phyloP scores from a whole-genome alignment of 1,284 basidiomycete species.

The Papiliotrema terrestris region DNA sequence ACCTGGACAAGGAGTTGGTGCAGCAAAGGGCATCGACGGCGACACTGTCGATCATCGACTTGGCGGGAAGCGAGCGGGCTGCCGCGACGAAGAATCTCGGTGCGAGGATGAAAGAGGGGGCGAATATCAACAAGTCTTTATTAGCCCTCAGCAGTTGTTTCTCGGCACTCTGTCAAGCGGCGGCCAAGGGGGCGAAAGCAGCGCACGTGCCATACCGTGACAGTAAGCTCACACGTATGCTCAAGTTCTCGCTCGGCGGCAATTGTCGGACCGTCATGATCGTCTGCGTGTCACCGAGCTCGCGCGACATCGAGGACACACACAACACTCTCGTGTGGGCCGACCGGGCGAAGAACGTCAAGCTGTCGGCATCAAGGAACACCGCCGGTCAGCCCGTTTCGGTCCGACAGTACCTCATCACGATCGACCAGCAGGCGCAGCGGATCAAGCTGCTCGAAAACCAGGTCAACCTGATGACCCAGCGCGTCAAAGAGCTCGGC shows the following conservation, averaged over 20 bases:
- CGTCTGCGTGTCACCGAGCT: constrained; percentile 91
- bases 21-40: constrained; percentile 68
- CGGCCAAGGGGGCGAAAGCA: constrained; percentile 62
- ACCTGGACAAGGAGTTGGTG: constrained; percentile 32
- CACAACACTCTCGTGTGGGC: constrained; percentile 95
- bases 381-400: constrained; percentile 89
- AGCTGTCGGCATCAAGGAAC: constrained; percentile 85
- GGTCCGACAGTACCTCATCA: constrained; percentile 88
- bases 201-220: constrained; percentile 93
- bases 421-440: constrained; percentile 64
- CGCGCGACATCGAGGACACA: constrained; percentile 92
- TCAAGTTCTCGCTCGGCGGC: constrained; percentile 93
- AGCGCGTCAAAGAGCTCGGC: constrained; percentile 44
- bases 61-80: constrained; percentile 92
- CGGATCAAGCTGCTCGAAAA: constrained; percentile 61
- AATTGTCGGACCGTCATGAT: constrained; percentile 99
- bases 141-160: constrained; percentile 94
- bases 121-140: constrained; percentile 96
- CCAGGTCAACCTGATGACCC: constrained; percentile 67
- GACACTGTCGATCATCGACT: constrained; percentile 91
- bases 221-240: constrained; percentile 89
- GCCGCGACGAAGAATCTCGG: constrained; percentile 94
- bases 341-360: constrained; percentile 93
- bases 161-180: constrained; percentile 79
- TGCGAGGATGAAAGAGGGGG: constrained; percentile 94